These are phyloP conservation scores for Aspergillus carlsbadensis DNA, from an alignment of 495 filamentous ascomycete genomes.

Conservation along the genomic window DNA sequence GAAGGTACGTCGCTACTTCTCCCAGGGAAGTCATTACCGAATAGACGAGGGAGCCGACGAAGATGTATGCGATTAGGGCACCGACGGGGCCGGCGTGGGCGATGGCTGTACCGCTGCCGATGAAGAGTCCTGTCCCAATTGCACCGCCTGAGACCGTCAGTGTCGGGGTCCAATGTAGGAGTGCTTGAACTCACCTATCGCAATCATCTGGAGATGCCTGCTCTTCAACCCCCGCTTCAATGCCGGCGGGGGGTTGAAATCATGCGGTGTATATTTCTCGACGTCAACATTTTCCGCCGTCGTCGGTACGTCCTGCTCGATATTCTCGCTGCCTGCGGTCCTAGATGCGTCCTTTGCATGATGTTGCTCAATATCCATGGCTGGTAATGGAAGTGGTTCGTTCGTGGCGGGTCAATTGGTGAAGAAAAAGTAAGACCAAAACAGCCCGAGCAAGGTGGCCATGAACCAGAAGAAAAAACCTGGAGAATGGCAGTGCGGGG, in stretches of 20 bases:
- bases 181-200: slow-evolving; percentile 49
- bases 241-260: slow-evolving; percentile 41
- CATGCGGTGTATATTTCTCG: neutral
- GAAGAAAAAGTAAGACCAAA: too few relatives aligned
- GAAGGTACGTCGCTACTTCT: slow-evolving; percentile 77
- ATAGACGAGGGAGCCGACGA: slow-evolving; percentile 64
- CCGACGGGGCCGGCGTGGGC: slow-evolving; percentile 64
- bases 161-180: neutral
- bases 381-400: too few relatives aligned
- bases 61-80: slow-evolving; percentile 66
- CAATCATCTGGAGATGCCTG: slow-evolving; percentile 73
- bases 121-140: slow-evolving; percentile 77
- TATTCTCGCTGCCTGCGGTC: too few relatives aligned
- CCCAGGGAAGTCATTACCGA: slow-evolving; percentile 58
- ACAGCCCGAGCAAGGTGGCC: too few relatives aligned
- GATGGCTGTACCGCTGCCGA: slow-evolving; percentile 70
- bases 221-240: slow-evolving; percentile 65
- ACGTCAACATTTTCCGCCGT: too few relatives aligned
- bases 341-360: too few relatives aligned
- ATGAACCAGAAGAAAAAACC: too few relatives aligned
- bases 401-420: too few relatives aligned
- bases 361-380: too few relatives aligned
- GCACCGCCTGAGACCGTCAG: slow-evolving; percentile 63
- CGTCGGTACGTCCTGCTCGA: too few relatives aligned
- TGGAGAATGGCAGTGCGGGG: too few relatives aligned